These are phyloP conservation scores for Tylopilus balloui DNA, from an alignment of 768 basidiomycete species.

Conservation along the genomic window DNA sequence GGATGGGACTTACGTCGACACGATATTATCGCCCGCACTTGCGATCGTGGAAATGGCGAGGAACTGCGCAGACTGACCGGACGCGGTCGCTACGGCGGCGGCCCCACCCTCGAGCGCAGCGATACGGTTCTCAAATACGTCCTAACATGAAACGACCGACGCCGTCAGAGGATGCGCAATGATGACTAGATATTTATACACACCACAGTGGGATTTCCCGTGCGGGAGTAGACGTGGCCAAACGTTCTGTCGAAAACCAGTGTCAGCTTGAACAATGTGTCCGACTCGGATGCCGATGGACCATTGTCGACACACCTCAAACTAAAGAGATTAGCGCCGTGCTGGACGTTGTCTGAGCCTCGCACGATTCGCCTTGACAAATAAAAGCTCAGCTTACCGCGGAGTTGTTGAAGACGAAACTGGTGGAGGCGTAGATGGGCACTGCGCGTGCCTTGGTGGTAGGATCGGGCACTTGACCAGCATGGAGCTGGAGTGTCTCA, in stretches of 20 bases:
- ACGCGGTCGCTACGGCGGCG: slow-evolving; percentile 53
- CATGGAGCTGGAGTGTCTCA: slow-evolving; percentile 61
- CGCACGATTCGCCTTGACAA: no score
- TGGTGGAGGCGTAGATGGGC: slow-evolving; percentile 57
- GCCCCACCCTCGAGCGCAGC: slow-evolving; percentile 60
- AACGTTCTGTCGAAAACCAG: slow-evolving; percentile 26
- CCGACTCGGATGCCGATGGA: no score
- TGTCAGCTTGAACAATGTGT: background rate
- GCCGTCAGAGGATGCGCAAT: no score
- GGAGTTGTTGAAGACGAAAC: slow-evolving; percentile 55
- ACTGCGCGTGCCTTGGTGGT: slow-evolving; percentile 57
- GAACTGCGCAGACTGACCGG: slow-evolving; percentile 62
- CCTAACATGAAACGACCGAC: no score
- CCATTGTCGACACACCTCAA: slow-evolving; percentile 32
- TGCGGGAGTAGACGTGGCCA: slow-evolving; percentile 53
- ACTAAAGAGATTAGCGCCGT: slow-evolving; percentile 52
- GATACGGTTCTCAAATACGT: slow-evolving; percentile 63
- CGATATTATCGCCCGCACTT: slow-evolving; percentile 57
- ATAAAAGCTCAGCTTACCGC: slow-evolving; percentile 31
- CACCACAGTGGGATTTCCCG: slow-evolving; percentile 54
- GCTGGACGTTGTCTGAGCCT: slow-evolving; percentile 31
- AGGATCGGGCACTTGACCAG: slow-evolving; percentile 50
- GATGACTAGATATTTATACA: slow-evolving; percentile 16
- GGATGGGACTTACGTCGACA: slow-evolving; percentile 49
- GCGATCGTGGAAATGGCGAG: slow-evolving; percentile 53